Conservation (phyloP, 345 rosid genomes). For the Tarenaya hassleriana region DNA sequence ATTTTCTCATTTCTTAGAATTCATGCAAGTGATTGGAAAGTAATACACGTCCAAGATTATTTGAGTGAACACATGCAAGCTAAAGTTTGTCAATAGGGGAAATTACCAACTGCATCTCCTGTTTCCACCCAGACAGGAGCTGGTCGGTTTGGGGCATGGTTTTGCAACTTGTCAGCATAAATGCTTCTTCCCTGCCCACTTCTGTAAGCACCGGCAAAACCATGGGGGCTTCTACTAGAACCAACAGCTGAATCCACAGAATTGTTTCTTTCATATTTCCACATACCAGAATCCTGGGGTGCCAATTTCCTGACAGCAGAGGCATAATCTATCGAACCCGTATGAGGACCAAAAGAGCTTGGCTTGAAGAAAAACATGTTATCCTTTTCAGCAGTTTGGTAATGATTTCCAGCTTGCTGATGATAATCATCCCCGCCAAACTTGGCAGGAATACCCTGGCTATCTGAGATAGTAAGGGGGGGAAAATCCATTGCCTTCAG, state of each 20-base stretch:
- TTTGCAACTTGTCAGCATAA: constrained; percentile 60
- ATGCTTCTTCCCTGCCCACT: constrained; percentile 61
- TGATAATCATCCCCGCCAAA: constrained; percentile 69
- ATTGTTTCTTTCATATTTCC: constrained; percentile 82
- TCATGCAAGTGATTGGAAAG: constrained; percentile 28
- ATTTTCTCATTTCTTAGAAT: constrained; percentile 25
- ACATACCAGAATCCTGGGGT: constrained; percentile 68
- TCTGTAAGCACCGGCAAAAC: constrained; percentile 44
- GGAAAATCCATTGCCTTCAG: constrained; percentile 83
- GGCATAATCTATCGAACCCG: constrained; percentile 72
- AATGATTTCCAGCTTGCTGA: constrained; percentile 50
- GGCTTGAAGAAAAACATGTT: constrained; percentile 68
- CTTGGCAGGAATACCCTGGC: constrained; percentile 50
- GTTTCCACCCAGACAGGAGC: constrained; percentile 98
- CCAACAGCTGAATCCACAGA: constrained; percentile 69
- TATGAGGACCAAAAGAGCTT: constrained; percentile 43
- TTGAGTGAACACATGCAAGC: neutral
- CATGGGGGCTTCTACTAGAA: constrained; percentile 70
- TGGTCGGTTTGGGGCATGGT: constrained; percentile 53
- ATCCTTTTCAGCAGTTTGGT: constrained; percentile 62
- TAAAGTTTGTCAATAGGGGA: constrained; percentile 23
- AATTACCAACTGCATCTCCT: constrained; percentile 96
- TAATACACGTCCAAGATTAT: constrained; percentile 25
- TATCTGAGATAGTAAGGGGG: constrained; percentile 51
- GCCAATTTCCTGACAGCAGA: constrained; percentile 91